A percentile compares a stretch with the other conserved stretches of the same genome.
Evolutionary conservation across 1,284 basidiomycete genomes (phyloP).

Genomic region (Ustilago curta): DNA sequence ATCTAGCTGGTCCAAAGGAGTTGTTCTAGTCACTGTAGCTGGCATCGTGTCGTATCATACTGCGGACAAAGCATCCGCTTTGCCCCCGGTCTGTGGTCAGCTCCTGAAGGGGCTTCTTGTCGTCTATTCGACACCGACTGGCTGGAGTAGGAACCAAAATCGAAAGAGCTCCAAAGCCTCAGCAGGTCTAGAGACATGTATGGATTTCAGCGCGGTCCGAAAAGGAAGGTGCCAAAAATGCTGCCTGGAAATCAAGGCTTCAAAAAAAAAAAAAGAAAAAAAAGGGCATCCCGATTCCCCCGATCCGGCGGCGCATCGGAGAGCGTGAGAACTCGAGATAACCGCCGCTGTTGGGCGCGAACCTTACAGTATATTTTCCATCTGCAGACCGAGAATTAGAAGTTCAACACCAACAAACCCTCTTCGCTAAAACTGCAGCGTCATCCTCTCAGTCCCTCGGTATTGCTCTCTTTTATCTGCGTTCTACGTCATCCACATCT

Average conservation of each 20-base stretch:
- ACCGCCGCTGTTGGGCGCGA: too few relatives aligned
- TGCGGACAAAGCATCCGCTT: too few relatives aligned
- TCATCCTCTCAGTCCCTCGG: neutral
- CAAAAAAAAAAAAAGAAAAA: neutral
- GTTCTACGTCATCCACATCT: neutral
- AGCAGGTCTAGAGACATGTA: too few relatives aligned
- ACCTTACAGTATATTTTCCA: neutral
- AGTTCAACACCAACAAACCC: conserved; percentile 5
- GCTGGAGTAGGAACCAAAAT: too few relatives aligned
- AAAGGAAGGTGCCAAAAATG: neutral
- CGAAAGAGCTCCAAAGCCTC: too few relatives aligned
- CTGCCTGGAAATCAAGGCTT: neutral
- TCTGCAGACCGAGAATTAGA: neutral
- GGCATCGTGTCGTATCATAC: too few relatives aligned
- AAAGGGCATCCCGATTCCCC: neutral
- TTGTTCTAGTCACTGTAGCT: too few relatives aligned
- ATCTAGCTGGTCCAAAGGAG: neutral
- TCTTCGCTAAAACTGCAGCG: neutral
- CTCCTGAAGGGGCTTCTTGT: too few relatives aligned
- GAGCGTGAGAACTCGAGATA: neutral
- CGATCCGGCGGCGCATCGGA: neutral
- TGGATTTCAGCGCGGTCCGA: neutral
- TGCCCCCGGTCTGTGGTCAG: too few relatives aligned
- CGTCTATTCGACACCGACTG: too few relatives aligned
- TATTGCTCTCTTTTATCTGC: neutral